Evolutionary conservation across 2,329 filamentous ascomycete species (phyloP), one percentile per base, ranked within the genome.

Genomic region (Phaeosphaeria sp.): DNA sequence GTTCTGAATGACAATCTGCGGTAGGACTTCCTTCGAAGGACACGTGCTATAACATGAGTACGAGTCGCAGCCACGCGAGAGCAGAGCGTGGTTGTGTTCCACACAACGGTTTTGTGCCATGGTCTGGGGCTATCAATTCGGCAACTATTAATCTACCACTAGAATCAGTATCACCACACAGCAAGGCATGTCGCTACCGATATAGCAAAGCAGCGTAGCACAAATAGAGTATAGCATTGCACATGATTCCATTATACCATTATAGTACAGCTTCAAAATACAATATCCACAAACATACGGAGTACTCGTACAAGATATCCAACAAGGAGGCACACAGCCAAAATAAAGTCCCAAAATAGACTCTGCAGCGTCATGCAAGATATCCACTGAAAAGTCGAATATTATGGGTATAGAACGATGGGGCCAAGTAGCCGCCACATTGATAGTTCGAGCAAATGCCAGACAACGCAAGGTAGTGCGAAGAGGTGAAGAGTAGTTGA

Each of bases 201-300:
- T 23, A 30, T 21, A 46, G 23, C 20, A 54, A 50, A 23, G 36
- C 20, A 27, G 43, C 55, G 36, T 56, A 48, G 50, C 55, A 62
- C 58, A 62, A 33, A 36, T 36, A 36, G 43, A 46, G 54, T 55
- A 42, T 48, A 56, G 41, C 42, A 52, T 54, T 60, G 58, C 46
- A 54, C 59, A 60, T 61, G 65, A 55, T 64, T 69, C 60, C 63
- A 72, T 70, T 68, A 67, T 50, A 68, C 62, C 64, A 66, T 65
- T 69, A 67, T 63, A 67, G 48, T 71, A 69, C 63, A 66, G 55
- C 48, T 59, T 51, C 54, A 54, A 59, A 25, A 54, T 30, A 55
- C 36, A 36, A 59, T 59, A 58, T 55, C 52, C 52, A 25, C 44
- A 52, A 62, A 52, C 33, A 47, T 61, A n/a, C n/a, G n/a, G n/a